Percentiles rank a stretch among this genome's conserved stretches.
These are phyloP conservation scores for Aureococcus anophagefferens DNA, from an alignment of 108 stramenopile species.

Conservation along the genomic window DNA sequence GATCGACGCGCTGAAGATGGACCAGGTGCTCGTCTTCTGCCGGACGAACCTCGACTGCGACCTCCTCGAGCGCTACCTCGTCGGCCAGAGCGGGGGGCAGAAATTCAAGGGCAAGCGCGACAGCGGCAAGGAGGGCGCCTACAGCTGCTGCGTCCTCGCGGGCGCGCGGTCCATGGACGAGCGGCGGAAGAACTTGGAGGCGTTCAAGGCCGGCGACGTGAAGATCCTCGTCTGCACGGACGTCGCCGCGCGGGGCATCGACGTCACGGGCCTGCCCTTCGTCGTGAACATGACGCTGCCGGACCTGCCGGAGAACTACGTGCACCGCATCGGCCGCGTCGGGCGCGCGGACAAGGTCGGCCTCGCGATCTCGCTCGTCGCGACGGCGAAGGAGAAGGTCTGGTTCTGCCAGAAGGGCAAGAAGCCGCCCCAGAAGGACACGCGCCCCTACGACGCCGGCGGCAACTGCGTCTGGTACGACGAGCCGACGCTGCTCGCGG, in stretches of 20 bases:
- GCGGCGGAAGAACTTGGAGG: constrained; percentile 30
- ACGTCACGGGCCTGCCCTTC: constrained; percentile 35
- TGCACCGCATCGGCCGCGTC: constrained; percentile 46
- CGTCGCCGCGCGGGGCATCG: constrained; percentile 45
- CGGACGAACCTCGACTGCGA: constrained; percentile 51
- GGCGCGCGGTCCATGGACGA: constrained; percentile 41
- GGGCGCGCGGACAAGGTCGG: constrained; percentile 43
- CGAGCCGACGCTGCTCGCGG: constrained; percentile 23
- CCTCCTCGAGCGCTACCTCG: constrained; percentile 34
- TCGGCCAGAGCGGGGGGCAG: constrained; percentile 25
- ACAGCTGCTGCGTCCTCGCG: constrained; percentile 38
- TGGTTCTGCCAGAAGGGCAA: constrained; percentile 17
- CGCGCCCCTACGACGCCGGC: constrained; percentile 23
- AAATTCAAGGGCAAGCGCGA: background rate
- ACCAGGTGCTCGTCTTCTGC: constrained; percentile 33
- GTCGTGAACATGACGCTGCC: constrained; percentile 59
- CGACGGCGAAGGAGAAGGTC: constrained; percentile 33
- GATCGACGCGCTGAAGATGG: constrained; percentile 31
- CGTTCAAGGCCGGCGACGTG: constrained; percentile 43
- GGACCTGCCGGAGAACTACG: constrained; percentile 40
- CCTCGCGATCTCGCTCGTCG: constrained; percentile 45
- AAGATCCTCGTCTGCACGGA: constrained; percentile 42
- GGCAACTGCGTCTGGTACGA: constrained; percentile 49
- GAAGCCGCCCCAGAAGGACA: constrained; percentile 7
- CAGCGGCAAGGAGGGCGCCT: constrained; percentile 28